phyloP scores from a whole-genome alignment of 768 basidiomycete genomes.

The Sarcomyxa edulis region DNA sequence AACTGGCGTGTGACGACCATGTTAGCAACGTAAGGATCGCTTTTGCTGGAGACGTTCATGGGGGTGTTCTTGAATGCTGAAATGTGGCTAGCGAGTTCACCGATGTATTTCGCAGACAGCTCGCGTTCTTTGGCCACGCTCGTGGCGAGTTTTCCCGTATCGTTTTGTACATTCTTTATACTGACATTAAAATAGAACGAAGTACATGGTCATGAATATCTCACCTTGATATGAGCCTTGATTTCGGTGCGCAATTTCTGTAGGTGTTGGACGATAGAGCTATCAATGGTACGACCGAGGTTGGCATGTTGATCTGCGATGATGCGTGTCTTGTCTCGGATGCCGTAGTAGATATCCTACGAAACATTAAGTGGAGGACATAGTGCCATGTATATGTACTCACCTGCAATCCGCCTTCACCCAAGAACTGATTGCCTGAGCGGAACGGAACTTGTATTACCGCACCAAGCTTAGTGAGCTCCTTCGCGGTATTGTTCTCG shows the following conservation, averaged over 20 bases:
- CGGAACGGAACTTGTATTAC: constrained; percentile 98
- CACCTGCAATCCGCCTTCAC: constrained; percentile 92
- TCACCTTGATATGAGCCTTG: constrained; percentile 94
- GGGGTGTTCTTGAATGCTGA: constrained; percentile 96
- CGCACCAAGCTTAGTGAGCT: constrained; percentile 88
- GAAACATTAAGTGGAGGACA: constrained; percentile 1
- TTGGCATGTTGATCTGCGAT: constrained; percentile 97
- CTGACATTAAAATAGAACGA: neutral
- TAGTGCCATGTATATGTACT: constrained; percentile 12
- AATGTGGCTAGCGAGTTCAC: constrained; percentile 82
- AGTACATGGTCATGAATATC: constrained; percentile 4
- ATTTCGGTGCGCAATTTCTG: constrained; percentile 94
- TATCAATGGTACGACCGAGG: constrained; percentile 92
- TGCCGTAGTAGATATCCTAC: constrained; percentile 86
- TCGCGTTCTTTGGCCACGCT: constrained; percentile 93
- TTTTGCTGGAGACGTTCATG: constrained; percentile 71
- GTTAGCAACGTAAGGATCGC: constrained; percentile 79
- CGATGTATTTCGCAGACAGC: constrained; percentile 75
- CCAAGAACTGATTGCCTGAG: constrained; percentile 94
- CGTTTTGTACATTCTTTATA: constrained; percentile 83
- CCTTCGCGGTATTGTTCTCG: constrained; percentile 89
- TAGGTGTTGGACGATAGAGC: constrained; percentile 95
- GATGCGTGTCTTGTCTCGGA: constrained; percentile 88
- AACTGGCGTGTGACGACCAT: constrained; percentile 73
- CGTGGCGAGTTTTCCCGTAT: constrained; percentile 88